Conservation (phyloP, 148 eudicot species). For the Rhododendron mucronatum region DNA sequence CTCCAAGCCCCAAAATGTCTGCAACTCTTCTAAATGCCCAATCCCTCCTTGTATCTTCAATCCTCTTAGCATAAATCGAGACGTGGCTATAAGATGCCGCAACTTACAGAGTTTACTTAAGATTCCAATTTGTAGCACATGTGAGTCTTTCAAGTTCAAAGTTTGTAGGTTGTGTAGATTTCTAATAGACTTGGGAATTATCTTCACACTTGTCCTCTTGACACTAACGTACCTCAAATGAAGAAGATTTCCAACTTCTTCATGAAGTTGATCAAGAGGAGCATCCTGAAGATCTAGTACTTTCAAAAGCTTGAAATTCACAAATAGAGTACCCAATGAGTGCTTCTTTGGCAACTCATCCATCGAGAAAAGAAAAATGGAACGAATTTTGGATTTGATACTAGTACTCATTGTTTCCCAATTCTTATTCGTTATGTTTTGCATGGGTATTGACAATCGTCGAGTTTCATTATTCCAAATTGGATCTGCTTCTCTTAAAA, state of each 20-base stretch:
- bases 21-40: not conserved
- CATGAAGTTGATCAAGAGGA: not conserved
- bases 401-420: not conserved
- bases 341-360: not conserved
- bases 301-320: not conserved
- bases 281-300: not conserved
- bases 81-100: not conserved
- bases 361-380: not conserved
- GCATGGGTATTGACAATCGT: not conserved
- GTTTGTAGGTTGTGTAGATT: not conserved
- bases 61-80: not conserved
- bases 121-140: not conserved
- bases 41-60: not conserved
- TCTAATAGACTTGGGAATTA: slow-evolving; percentile 3
- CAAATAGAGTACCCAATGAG: not conserved
- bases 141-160: not conserved
- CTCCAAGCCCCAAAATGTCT: not conserved
- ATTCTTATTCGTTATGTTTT: not conserved
- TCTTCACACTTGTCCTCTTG: not conserved
- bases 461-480: not conserved
- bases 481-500: not conserved
- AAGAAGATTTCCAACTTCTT: not conserved
- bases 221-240: slow-evolving; percentile 2
- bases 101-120: not conserved
- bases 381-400: not conserved